These are phyloP conservation scores for Boeremia exigua DNA, from an alignment of 2,329 filamentous ascomycete genomes.

Conservation along the genomic window DNA sequence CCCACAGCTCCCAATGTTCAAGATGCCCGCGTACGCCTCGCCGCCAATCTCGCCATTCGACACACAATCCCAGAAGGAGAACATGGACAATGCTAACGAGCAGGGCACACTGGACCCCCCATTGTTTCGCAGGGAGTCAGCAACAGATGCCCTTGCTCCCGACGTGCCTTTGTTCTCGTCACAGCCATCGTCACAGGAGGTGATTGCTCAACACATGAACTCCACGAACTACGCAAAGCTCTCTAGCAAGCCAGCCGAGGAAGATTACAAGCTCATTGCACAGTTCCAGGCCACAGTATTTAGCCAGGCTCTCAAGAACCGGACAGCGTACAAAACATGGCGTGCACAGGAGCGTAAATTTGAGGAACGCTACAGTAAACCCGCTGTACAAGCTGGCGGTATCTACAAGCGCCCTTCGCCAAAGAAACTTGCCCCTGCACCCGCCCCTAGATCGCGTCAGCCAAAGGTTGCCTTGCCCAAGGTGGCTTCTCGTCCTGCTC, in stretches of 20 bases:
- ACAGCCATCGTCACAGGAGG: slow-evolving; percentile 25
- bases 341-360: slow-evolving; percentile 57
- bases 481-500: slow-evolving; percentile 41
- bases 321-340: slow-evolving; percentile 36
- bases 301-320: slow-evolving; percentile 49
- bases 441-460: slow-evolving; percentile 38
- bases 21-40: slow-evolving; percentile 44
- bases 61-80: slow-evolving; percentile 45
- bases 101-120: slow-evolving; percentile 43
- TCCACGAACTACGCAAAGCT: slow-evolving; percentile 38
- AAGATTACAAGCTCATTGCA: slow-evolving; percentile 46
- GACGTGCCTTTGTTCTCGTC: slow-evolving; percentile 44
- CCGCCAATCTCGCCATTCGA: slow-evolving; percentile 50
- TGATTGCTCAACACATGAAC: slow-evolving; percentile 46
- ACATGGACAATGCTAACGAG: slow-evolving; percentile 38
- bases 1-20: slow-evolving; percentile 20
- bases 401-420: slow-evolving; percentile 45
- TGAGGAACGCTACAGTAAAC: slow-evolving; percentile 52
- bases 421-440: slow-evolving; percentile 48
- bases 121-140: slow-evolving; percentile 36
- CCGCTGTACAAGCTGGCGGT: slow-evolving; percentile 47
- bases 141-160: slow-evolving; percentile 33
- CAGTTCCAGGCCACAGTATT: slow-evolving; percentile 44
- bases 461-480: slow-evolving; percentile 44
- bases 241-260: slow-evolving; percentile 41